Conservation (phyloP, 345 rosid genomes). For the Eucalyptus cloeziana region DNA sequence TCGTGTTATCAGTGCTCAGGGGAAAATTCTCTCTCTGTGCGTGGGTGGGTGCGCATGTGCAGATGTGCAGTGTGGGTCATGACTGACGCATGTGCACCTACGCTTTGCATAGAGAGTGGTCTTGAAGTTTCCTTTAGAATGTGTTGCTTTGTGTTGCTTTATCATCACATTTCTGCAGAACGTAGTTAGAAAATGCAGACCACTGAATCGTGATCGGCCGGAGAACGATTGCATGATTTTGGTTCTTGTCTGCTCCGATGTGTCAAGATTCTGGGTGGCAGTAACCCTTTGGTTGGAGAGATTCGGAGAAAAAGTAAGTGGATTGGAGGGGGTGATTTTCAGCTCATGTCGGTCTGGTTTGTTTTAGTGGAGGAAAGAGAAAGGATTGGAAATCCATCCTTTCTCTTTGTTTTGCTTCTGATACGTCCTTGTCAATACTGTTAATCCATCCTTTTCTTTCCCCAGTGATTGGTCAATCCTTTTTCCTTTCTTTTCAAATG, state of each 20-base stretch:
- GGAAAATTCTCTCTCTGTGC: not conserved
- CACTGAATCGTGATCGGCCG: not conserved
- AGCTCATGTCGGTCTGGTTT: not conserved
- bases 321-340: not conserved
- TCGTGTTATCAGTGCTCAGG: not conserved
- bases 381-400: not conserved
- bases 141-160: not conserved
- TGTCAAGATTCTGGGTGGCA: not conserved
- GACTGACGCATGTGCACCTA: not conserved
- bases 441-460: not conserved
- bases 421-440: not conserved
- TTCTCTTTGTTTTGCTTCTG: not conserved
- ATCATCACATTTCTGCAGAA: not conserved
- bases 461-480: not conserved
- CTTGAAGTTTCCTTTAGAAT: not conserved
- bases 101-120: not conserved
- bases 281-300: not conserved
- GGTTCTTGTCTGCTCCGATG: not conserved
- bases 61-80: not conserved
- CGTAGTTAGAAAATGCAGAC: not conserved
- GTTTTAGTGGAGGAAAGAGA: not conserved
- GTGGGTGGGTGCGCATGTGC: not conserved
- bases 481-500: not conserved
- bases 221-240: not conserved
- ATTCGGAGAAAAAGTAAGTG: not conserved